Evolutionary conservation across 2,329 filamentous ascomycete genomes (phyloP).

Genomic region (Penicillium sp.): DNA sequence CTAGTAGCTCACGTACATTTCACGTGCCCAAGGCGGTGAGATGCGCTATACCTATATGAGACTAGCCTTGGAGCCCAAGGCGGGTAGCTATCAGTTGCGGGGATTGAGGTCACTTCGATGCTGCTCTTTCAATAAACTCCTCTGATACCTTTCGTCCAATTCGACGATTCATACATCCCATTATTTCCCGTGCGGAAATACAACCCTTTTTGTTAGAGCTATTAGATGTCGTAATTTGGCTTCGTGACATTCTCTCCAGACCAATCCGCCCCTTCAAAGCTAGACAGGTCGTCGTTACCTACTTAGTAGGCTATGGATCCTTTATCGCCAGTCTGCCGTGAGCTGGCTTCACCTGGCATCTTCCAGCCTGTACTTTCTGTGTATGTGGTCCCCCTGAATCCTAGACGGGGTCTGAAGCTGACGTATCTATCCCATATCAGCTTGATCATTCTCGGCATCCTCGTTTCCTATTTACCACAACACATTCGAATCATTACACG

Average conservation of each 20-base stretch:
- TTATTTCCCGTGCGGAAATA: not conserved
- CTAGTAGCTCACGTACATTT: not conserved
- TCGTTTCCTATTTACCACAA: constrained; percentile 92
- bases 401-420: not conserved
- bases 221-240: not conserved
- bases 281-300: not conserved
- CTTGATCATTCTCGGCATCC: constrained; percentile 80
- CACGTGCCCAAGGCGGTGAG: not conserved
- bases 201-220: not conserved
- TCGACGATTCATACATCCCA: not conserved
- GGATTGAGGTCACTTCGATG: not conserved
- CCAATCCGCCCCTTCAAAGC: not conserved
- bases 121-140: not conserved
- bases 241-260: not conserved
- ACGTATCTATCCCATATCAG: constrained; percentile 32
- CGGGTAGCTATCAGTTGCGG: constrained; percentile 7
- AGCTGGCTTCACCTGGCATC: constrained; percentile 53
- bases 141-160: not conserved
- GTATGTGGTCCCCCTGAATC: constrained; percentile 4
- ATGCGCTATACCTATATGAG: not conserved
- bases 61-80: not conserved
- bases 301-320: constrained; percentile 19
- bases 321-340: constrained; percentile 45
- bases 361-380: constrained; percentile 28
- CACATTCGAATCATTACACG: constrained; percentile 87